A percentile compares a stretch with the other conserved stretches of the same genome.
Evolutionary conservation across 2,329 filamentous ascomycete genomes (phyloP).

Genomic region (Fusarium xyrophilum): DNA sequence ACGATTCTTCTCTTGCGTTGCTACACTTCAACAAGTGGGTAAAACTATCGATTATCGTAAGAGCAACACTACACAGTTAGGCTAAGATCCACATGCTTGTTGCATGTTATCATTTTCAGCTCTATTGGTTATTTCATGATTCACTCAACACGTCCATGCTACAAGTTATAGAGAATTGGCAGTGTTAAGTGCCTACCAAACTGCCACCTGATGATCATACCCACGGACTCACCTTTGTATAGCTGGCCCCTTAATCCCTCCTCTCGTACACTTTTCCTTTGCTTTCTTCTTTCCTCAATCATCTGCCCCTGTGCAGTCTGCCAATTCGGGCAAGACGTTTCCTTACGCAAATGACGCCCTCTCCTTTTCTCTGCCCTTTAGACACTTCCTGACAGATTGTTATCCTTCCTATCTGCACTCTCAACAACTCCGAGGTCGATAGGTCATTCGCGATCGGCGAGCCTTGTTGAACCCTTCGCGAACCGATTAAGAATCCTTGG

Average conservation of each 20-base stretch:
- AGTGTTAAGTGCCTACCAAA: background rate
- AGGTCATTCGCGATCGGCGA: background rate
- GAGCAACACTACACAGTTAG: background rate
- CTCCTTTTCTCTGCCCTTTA: background rate
- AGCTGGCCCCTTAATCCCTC: background rate
- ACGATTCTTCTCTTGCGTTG: background rate
- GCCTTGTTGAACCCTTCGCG: background rate
- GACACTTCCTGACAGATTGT: background rate
- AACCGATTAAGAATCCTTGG: background rate
- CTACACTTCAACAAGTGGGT: background rate
- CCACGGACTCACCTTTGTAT: background rate
- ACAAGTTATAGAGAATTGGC: background rate
- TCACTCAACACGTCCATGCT: background rate
- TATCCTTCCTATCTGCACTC: background rate
- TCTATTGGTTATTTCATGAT: background rate
- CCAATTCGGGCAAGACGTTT: background rate
- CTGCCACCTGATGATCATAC: background rate
- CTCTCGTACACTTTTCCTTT: background rate
- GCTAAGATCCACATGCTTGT: background rate
- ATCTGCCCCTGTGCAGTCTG: background rate
- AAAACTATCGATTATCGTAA: too few relatives aligned
- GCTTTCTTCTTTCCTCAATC: background rate
- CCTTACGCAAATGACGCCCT: background rate
- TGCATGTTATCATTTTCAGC: background rate
- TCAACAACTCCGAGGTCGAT: background rate